Evolutionary conservation across 192 early-diverging fungal genomes (phyloP).

Genomic region (Coemansia sp.): DNA sequence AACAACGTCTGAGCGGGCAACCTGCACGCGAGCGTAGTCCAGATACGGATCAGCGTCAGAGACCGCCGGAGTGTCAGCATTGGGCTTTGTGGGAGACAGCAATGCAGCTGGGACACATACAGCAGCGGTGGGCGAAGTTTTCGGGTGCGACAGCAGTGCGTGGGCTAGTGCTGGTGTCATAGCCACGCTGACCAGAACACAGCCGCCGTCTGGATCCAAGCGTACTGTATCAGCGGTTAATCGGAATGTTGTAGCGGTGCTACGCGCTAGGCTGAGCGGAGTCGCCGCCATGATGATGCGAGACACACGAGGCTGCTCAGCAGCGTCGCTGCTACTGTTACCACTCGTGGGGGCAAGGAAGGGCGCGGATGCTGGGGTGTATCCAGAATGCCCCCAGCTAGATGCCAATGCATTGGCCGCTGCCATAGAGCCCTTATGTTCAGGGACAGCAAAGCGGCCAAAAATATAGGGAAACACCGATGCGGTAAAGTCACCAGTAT

Average conservation of each 20-base stretch:
- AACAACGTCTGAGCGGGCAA: slow-evolving; percentile 31
- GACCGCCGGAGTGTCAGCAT: neutral
- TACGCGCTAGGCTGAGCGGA: slow-evolving; percentile 32
- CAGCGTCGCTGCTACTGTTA: neutral
- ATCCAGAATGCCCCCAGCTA: slow-evolving; percentile 2
- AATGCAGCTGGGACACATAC: slow-evolving; percentile 42
- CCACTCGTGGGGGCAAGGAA: slow-evolving; percentile 7
- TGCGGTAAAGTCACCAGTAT: slow-evolving; percentile 25
- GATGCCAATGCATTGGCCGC: slow-evolving; percentile 42
- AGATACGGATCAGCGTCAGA: slow-evolving; percentile 30
- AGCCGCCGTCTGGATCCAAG: neutral
- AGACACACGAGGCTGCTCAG: slow-evolving; percentile 1
- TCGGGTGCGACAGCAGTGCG: slow-evolving; percentile 27
- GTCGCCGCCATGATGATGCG: slow-evolving; percentile 42
- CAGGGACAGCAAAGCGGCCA: slow-evolving; percentile 42
- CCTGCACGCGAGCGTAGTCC: slow-evolving; percentile 34
- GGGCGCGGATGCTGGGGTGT: slow-evolving; percentile 22
- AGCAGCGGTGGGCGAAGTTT: slow-evolving; percentile 15
- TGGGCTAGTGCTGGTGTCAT: slow-evolving; percentile 45
- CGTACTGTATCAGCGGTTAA: slow-evolving; percentile 19
- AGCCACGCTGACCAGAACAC: slow-evolving; percentile 13
- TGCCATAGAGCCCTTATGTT: slow-evolving; percentile 27
- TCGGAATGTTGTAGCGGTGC: slow-evolving; percentile 15
- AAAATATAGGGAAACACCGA: slow-evolving; percentile 45
- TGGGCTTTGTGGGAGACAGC: neutral